Percentiles rank a stretch among this genome's conserved stretches.
These are phyloP conservation scores for Gossypium anomalum DNA, from an alignment of 345 rosid species.

Conservation along the genomic window DNA sequence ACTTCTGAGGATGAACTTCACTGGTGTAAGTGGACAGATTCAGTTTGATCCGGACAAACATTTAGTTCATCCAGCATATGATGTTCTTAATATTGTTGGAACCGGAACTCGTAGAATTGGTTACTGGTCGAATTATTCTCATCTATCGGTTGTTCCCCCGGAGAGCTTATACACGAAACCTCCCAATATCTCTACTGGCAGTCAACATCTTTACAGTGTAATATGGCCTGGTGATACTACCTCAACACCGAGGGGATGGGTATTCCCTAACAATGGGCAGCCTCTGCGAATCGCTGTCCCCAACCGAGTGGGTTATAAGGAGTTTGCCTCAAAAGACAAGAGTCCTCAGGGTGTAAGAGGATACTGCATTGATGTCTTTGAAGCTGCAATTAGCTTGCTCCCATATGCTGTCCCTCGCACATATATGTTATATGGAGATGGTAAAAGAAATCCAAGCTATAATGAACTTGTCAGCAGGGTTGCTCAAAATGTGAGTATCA, in stretches of 20 bases:
- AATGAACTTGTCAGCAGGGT: slow-evolving; percentile 52
- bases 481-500: slow-evolving; percentile 55
- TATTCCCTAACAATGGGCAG: slow-evolving; percentile 77
- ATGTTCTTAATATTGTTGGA: slow-evolving; percentile 67
- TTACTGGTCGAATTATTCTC: slow-evolving; percentile 81
- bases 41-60: slow-evolving; percentile 53
- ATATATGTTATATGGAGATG: slow-evolving; percentile 60
- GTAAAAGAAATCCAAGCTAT: slow-evolving; percentile 61
- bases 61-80: slow-evolving; percentile 64
- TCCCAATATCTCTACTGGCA: slow-evolving; percentile 38
- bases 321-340: slow-evolving; percentile 51
- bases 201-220: slow-evolving; percentile 50
- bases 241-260: slow-evolving; percentile 77
- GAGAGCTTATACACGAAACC: slow-evolving; percentile 55
- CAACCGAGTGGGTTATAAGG: slow-evolving; percentile 56
- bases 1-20: slow-evolving; percentile 56
- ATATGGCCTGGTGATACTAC: slow-evolving; percentile 83
- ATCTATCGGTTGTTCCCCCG: slow-evolving; percentile 60
- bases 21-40: slow-evolving; percentile 66
- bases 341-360: slow-evolving; percentile 75
- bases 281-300: slow-evolving; percentile 81
- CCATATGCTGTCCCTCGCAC: slow-evolving; percentile 76
- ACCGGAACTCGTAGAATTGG: slow-evolving; percentile 67
- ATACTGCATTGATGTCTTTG: slow-evolving; percentile 85
- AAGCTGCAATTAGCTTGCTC: slow-evolving; percentile 76